phyloP scores from a whole-genome alignment of 2,329 filamentous ascomycete species.

The Trichoderma atroviride region DNA sequence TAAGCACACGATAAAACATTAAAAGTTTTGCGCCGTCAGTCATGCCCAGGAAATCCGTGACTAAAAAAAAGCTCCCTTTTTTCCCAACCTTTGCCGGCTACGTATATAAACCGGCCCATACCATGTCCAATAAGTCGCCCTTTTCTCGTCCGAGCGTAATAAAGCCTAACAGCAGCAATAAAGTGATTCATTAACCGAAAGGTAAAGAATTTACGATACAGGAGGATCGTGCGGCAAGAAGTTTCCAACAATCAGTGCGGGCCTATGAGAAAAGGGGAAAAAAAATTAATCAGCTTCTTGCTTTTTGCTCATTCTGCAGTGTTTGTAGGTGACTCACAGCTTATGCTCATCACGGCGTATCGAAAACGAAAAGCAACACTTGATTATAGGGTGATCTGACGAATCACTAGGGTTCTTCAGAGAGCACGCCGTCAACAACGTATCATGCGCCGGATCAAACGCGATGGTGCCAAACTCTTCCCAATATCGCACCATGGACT shows the following conservation, averaged over 20 bases:
- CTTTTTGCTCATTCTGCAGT: not conserved
- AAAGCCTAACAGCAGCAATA: not conserved
- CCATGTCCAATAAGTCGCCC: not conserved
- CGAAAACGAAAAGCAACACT: conserved; percentile 97
- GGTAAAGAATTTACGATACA: conserved; percentile 9
- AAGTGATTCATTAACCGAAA: not conserved
- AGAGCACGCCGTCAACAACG: conserved; percentile 89
- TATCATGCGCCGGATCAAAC: conserved; percentile 92
- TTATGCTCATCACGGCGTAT: conserved; percentile 94
- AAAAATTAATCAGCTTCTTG: conserved; percentile 2
- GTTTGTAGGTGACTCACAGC: conserved; percentile 66
- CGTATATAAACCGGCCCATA: not conserved
- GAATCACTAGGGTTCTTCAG: conserved; percentile 78
- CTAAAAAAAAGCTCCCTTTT: not conserved
- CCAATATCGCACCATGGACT: conserved; percentile 95
- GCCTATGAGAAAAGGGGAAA: conserved; percentile 55
- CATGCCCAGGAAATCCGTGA: not conserved
- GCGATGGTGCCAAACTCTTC: conserved; percentile 98
- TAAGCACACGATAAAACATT: not conserved
- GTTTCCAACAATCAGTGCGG: conserved; percentile 93
- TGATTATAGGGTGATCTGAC: conserved; percentile 72
- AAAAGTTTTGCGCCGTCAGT: conserved; percentile 12
- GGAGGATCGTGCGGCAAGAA: conserved; percentile 82
- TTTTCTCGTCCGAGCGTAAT: not conserved
- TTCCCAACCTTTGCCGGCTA: not conserved